Evolutionary conservation across 1,284 basidiomycete species (phyloP).

Genomic region (Trichosporon ovoides): DNA sequence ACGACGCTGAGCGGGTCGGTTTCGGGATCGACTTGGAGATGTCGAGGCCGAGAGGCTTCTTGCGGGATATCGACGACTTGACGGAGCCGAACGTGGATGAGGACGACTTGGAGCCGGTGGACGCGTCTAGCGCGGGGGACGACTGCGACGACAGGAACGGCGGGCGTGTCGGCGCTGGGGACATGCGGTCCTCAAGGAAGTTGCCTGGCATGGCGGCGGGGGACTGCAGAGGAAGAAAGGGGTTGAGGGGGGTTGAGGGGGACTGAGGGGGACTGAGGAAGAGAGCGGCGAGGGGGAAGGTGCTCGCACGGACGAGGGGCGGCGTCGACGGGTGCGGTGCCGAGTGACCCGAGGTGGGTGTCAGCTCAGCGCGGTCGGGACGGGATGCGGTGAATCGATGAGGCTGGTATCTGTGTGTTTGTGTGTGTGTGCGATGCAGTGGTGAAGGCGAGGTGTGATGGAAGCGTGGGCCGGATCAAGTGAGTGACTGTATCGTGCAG

Average conservation of each 20-base stretch:
- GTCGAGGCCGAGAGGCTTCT: slow-evolving; percentile 44
- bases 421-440: background rate
- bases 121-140: background rate
- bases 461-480: background rate
- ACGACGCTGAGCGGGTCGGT: slow-evolving; percentile 14
- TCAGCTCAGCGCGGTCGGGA: background rate
- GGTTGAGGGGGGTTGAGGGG: background rate
- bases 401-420: background rate
- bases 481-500: background rate
- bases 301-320: background rate
- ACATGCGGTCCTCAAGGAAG: background rate
- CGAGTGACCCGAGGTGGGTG: background rate
- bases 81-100: slow-evolving; percentile 12
- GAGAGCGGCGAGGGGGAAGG: background rate
- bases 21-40: slow-evolving; percentile 43
- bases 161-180: background rate
- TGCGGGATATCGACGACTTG: slow-evolving; percentile 41
- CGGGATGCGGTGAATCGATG: slow-evolving; percentile 4
- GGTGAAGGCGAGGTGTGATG: background rate
- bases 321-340: background rate
- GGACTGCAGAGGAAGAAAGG: background rate
- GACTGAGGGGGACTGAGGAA: background rate
- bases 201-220: slow-evolving; percentile 1
- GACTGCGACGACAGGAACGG: background rate
- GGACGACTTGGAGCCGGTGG: background rate